phyloP scores from a whole-genome alignment of 2,329 filamentous ascomycete species.

The Elsinoe batatas region DNA sequence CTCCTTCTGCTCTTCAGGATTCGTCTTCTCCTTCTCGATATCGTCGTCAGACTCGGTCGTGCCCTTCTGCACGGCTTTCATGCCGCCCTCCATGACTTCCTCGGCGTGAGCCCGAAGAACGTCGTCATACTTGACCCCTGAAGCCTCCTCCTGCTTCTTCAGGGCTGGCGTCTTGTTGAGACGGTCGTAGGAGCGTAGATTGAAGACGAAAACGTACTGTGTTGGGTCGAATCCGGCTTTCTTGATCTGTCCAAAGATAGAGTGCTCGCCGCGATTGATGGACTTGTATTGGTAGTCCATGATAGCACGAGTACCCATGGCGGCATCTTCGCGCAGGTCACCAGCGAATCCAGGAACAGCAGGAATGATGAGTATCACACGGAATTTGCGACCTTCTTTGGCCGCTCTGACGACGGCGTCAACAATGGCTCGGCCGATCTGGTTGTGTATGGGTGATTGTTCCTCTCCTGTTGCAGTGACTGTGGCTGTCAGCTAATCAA shows the following conservation, averaged over 20 bases:
- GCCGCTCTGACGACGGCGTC: conserved; percentile 75
- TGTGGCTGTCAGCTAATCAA: conserved; percentile 17
- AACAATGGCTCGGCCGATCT: conserved; percentile 78
- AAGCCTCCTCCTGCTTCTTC: conserved; percentile 64
- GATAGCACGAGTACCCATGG: conserved; percentile 79
- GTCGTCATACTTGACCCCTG: conserved; percentile 75
- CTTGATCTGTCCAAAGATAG: conserved; percentile 71
- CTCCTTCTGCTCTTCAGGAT: conserved; percentile 31
- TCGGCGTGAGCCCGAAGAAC: conserved; percentile 82
- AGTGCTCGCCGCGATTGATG: conserved; percentile 82
- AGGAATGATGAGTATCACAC: conserved; percentile 82
- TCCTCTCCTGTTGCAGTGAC: conserved; percentile 83
- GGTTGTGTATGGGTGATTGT: conserved; percentile 77
- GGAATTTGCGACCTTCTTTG: conserved; percentile 78
- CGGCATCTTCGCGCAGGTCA: conserved; percentile 73
- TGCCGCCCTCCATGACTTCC: conserved; percentile 69
- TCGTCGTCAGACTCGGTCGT: conserved; percentile 21
- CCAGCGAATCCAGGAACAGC: conserved; percentile 90
- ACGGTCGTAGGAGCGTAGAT: conserved; percentile 83
- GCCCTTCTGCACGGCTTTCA: conserved; percentile 48
- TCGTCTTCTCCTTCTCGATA: conserved; percentile 26
- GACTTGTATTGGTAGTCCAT: conserved; percentile 99
- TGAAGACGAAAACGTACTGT: conserved; percentile 87
- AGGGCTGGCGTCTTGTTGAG: conserved; percentile 72
- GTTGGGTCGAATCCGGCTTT: conserved; percentile 65